Conservation (phyloP, 768 basidiomycete species). For the Myochromella boudieri region DNA sequence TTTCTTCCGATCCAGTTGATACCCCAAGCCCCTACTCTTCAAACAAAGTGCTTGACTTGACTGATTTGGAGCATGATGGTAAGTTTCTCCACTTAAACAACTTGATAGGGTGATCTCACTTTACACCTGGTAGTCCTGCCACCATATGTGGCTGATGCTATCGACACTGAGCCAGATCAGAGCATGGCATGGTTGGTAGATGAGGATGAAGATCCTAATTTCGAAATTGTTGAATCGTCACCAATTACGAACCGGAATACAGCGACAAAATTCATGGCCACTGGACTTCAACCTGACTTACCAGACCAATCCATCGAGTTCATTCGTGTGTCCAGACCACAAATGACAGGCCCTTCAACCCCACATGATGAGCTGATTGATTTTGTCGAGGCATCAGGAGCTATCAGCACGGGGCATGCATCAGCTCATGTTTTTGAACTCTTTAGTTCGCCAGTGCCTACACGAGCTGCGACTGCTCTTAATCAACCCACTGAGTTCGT, state of each 20-base stretch:
- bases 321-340: slow-evolving; percentile 3
- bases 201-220: slow-evolving; percentile 57
- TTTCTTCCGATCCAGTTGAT: neutral
- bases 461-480: neutral
- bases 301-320: slow-evolving; percentile 25
- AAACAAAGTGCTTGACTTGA: slow-evolving; percentile 12
- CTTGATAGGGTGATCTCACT: too few species aligned
- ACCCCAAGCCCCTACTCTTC: slow-evolving; percentile 2
- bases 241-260: slow-evolving; percentile 26
- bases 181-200: slow-evolving; percentile 68
- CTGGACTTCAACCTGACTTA: neutral
- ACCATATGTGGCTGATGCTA: neutral
- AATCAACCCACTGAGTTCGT: slow-evolving; percentile 23
- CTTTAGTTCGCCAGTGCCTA: neutral
- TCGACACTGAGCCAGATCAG: slow-evolving; percentile 23
- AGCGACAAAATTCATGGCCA: neutral
- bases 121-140: neutral
- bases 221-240: slow-evolving; percentile 55
- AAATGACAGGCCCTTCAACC: slow-evolving; percentile 19
- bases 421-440: slow-evolving; percentile 7
- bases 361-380: too few species aligned
- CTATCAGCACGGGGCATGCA: neutral
- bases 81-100: too few species aligned
- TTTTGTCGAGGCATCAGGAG: slow-evolving; percentile 3
- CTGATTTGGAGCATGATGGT: too few species aligned